Evolutionary conservation across 495 filamentous ascomycete species (phyloP).

Genomic region (Hyaloscypha hepaticicola): DNA sequence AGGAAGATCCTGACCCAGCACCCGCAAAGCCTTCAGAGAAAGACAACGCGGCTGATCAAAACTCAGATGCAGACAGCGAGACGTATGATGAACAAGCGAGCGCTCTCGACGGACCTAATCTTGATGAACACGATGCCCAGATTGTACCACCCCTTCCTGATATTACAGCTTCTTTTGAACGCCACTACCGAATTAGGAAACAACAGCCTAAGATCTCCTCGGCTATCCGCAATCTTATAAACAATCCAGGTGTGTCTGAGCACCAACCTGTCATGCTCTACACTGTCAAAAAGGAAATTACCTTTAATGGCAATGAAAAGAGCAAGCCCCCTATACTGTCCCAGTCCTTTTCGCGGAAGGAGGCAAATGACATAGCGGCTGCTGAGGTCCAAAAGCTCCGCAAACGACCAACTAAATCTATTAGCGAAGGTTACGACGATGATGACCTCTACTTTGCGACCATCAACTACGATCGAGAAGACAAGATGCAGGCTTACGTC

Average conservation of each 20-base stretch:
- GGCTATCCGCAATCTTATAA: neutral
- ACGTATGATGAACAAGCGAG: neutral
- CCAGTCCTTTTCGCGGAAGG: neutral
- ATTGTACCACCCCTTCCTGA: neutral
- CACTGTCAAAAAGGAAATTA: neutral
- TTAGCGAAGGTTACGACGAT: neutral
- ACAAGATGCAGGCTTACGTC: neutral
- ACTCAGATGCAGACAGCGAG: neutral
- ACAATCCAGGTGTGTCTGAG: neutral
- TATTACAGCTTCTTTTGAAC: neutral
- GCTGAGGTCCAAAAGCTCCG: neutral
- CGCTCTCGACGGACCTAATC: neutral
- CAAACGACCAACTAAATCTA: neutral
- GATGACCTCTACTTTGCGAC: neutral
- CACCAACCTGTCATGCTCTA: neutral
- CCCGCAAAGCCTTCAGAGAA: neutral
- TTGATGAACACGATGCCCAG: neutral
- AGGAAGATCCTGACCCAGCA: constrained; percentile 7
- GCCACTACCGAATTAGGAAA: neutral
- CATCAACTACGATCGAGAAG: neutral
- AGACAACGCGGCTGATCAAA: neutral
- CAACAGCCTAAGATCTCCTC: neutral
- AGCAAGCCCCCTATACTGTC: neutral
- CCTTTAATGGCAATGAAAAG: neutral
- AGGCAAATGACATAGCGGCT: neutral